Base-by-base conservation (phyloP, 2,329 filamentous ascomycete genomes). In the Colletotrichum gloeosporioides region DNA sequence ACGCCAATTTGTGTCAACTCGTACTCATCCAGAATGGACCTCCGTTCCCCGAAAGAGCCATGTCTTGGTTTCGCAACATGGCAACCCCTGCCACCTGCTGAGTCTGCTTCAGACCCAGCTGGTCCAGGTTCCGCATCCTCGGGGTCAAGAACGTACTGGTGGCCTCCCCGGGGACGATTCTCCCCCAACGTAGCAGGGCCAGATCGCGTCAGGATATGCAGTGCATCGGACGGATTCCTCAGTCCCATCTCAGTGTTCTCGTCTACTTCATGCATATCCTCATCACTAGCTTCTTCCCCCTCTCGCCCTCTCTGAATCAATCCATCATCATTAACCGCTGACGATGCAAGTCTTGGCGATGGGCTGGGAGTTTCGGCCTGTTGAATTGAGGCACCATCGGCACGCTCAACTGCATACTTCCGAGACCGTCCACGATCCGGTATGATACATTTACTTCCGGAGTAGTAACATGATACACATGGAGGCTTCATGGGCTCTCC, bases 111-210 rank as follows among this genome's bases (percentile, higher is more conserved):
- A 6, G 39, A 6, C 9, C 0, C 39, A 0, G 6, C 18, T n/a
- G 39, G 0, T 0, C 5, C 3, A 6, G 0, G 3, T n/a, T n/a
- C 18, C 39, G 8, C 39, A n/a, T 49, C 1, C 0, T 49, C 39
- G 4, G 39, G 39, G 1, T 49, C 39, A n/a, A 49, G 39, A 1
- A 49, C 39, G 6, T 49, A 49, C 9, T n/a, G 39, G 18, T 49
- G 39, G 0, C 39, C 39, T 49, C 39, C 39, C 18, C 39, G 1
- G 5, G 39, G 39, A 49, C 39, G 39, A 12, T 49, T 49, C 18
- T 7, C 18, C 0, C 39, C 3, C 0, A 18, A n/a, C 0, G 0
- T 6, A 12, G 39, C 18, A n/a, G 39, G 0, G 5, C 3, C 18
- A n/a, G 39, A n/a, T 10, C 39, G 39, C 9, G 39, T 49, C 39